phyloP scores from a whole-genome alignment of 441 rosid species.

The Erodium trifolium region DNA sequence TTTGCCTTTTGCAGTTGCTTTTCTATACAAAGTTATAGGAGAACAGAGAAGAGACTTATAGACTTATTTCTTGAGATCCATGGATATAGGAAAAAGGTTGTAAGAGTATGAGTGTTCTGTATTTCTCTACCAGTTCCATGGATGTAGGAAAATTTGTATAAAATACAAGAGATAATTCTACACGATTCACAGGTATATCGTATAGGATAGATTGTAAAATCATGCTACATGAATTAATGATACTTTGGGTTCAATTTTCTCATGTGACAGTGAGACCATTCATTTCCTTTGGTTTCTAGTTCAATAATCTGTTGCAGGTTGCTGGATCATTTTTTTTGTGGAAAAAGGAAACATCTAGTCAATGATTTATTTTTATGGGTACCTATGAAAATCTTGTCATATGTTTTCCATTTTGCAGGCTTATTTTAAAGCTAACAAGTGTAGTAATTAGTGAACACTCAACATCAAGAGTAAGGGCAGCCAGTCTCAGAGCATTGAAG shows the following conservation, averaged over 20 bases:
- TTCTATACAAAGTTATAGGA: neutral
- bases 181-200: constrained; percentile 1
- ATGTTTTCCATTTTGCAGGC: constrained; percentile 5
- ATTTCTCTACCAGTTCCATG: neutral
- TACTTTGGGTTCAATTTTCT: neutral
- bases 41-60: neutral
- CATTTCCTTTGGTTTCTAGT: neutral
- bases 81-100: constrained; percentile 5
- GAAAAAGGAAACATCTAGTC: neutral
- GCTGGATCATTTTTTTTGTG: neutral
- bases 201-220: constrained; percentile 5
- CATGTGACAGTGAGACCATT: neutral
- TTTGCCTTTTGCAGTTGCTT: neutral
- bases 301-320: constrained; percentile 2
- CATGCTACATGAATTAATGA: constrained; percentile 5
- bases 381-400: neutral
- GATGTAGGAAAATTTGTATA: constrained; percentile 2
- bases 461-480: neutral
- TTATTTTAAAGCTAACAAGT: neutral
- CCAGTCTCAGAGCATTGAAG: neutral
- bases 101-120: neutral
- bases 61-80: neutral
- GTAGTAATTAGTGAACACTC: neutral
- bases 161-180: neutral
- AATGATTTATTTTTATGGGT: neutral